These are phyloP conservation scores for Triangularia verruculosa DNA, from an alignment of 2,329 filamentous ascomycete genomes.

Conservation along the genomic window DNA sequence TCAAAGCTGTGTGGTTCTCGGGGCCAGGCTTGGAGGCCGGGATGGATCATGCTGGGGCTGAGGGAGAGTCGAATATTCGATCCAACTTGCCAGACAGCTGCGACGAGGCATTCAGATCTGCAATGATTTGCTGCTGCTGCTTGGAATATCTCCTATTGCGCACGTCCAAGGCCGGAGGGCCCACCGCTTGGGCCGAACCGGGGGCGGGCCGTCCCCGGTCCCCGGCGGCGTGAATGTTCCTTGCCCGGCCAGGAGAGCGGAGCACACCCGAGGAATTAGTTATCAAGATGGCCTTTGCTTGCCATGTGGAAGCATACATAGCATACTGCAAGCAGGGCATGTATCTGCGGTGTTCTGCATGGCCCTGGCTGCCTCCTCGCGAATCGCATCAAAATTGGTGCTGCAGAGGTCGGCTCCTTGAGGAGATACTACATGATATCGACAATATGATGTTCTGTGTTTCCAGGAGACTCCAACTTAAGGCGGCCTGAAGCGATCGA, in stretches of 20 bases:
- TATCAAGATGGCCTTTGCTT: neutral
- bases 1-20: constrained; percentile 19
- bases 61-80: neutral
- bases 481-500: constrained; percentile 29
- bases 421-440: neutral
- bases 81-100: neutral
- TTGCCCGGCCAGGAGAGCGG: neutral
- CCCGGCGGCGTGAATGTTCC: constrained; percentile 4
- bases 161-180: neutral
- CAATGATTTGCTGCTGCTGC: constrained; percentile 1
- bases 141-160: neutral
- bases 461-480: constrained; percentile 15
- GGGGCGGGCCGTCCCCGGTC: constrained; percentile 27
- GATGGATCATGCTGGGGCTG: neutral
- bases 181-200: constrained; percentile 9
- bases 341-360: neutral
- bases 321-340: neutral
- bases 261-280: neutral
- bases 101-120: neutral
- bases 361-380: neutral
- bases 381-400: neutral
- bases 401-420: neutral
- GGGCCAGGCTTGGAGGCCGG: constrained; percentile 18
- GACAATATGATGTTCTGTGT: neutral
- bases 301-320: neutral